A percentile compares a stretch with the other conserved stretches of the same genome.
phyloP scores from a whole-genome alignment of 23 red algal genomes.

The Cyanidium caldarium region DNA sequence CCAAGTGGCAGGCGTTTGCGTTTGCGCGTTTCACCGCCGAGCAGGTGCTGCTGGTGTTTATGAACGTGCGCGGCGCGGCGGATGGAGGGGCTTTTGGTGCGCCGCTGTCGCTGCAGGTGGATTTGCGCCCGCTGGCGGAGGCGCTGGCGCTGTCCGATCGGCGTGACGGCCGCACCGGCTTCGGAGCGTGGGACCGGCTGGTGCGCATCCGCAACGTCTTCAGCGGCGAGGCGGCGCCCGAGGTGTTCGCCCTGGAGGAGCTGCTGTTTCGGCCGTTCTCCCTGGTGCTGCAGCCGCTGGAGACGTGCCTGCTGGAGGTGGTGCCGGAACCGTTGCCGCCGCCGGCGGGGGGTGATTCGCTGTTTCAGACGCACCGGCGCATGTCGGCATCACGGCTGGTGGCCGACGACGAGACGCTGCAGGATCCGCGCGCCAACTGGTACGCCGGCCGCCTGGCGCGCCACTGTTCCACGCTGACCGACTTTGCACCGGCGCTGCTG shows the following conservation, averaged over 20 bases:
- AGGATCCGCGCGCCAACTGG: constrained; percentile 53
- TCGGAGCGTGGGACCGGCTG: not conserved
- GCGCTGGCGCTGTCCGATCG: constrained; percentile 28
- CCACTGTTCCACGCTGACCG: constrained; percentile 1
- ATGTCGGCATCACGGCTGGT: constrained; percentile 29
- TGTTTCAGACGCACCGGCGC: constrained; percentile 25
- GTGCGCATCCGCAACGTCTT: constrained; percentile 37
- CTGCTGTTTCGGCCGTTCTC: constrained; percentile 66
- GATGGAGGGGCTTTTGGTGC: constrained; percentile 45
- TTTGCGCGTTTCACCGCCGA: constrained; percentile 68
- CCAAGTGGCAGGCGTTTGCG: constrained; percentile 73
- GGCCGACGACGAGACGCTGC: constrained; percentile 13
- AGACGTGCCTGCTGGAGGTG: constrained; percentile 29
- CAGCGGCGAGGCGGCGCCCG: constrained; percentile 23
- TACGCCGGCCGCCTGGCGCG: constrained; percentile 4
- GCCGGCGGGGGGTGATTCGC: not conserved
- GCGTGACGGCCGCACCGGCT: constrained; percentile 23
- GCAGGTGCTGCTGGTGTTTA: constrained; percentile 46
- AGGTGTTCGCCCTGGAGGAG: constrained; percentile 55
- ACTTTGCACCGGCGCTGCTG: constrained; percentile 36
- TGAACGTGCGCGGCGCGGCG: constrained; percentile 50
- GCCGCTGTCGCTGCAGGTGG: constrained; percentile 42
- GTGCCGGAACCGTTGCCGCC: not conserved
- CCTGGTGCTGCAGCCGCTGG: constrained; percentile 38
- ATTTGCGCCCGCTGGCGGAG: constrained; percentile 41